Conservation (phyloP, 2,329 filamentous ascomycete genomes). For the Clonostachys rhizophaga region DNA sequence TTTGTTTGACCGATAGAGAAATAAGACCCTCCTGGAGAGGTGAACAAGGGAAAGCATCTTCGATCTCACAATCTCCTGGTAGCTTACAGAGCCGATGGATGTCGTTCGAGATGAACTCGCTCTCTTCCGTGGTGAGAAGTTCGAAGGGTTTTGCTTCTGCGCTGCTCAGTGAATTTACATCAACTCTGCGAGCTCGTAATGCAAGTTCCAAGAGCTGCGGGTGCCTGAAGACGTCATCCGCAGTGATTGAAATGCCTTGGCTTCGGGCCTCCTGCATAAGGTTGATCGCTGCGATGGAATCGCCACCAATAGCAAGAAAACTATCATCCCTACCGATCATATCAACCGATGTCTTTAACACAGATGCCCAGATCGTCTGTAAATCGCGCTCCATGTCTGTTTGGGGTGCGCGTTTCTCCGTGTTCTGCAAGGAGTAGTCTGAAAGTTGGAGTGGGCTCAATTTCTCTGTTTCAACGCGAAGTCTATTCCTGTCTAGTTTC, state of each 20-base stretch:
- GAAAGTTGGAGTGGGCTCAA: background rate
- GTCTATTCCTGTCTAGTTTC: slow-evolving; percentile 9
- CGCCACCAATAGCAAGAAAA: slow-evolving; percentile 8
- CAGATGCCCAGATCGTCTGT: background rate
- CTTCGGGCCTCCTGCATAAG: slow-evolving; percentile 4
- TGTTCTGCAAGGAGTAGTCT: background rate
- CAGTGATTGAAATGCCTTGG: slow-evolving; percentile 2
- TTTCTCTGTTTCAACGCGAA: background rate
- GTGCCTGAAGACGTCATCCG: slow-evolving; percentile 9
- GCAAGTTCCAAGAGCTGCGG: slow-evolving; percentile 5
- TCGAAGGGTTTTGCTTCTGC: background rate
- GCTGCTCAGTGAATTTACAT: background rate
- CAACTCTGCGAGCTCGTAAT: background rate
- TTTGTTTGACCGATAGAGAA: slow-evolving; percentile 33
- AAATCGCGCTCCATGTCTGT: background rate
- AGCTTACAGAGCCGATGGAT: background rate
- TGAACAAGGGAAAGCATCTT: slow-evolving; percentile 45
- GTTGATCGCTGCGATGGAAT: slow-evolving; percentile 12
- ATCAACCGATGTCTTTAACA: slow-evolving; percentile 9
- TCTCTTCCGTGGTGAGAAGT: background rate
- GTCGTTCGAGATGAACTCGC: background rate
- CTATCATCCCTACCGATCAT: slow-evolving; percentile 6
- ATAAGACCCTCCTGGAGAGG: slow-evolving; percentile 44
- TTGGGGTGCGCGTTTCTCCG: background rate
- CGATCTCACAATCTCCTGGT: slow-evolving; percentile 13